Base-by-base conservation (phyloP, 225 moss, liverwort and hornwort genomes). In the Sphagnum tenellum region DNA sequence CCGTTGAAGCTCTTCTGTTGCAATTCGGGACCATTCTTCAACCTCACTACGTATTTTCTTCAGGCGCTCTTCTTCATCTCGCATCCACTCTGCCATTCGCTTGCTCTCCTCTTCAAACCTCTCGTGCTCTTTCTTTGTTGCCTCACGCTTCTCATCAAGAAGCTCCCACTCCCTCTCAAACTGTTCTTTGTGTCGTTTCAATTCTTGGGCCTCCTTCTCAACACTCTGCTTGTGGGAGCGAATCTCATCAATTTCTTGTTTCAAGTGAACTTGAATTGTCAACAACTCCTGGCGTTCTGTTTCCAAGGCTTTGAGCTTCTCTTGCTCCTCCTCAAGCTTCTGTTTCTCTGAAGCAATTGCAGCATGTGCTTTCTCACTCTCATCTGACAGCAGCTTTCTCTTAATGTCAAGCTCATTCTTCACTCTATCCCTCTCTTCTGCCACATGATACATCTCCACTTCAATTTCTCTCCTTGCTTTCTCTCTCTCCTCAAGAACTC, bases 111-210 rank as follows among this genome's bases (percentile, higher is more conserved):
- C 90, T 51, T 89, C 78, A 66, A 85, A 88, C 72, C 70, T 90
- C 71, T 90, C 87, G 5, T 81, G 80, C 59, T 98, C 93, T 73
- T 73, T 93, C 79, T 75, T 86, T 13, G 90, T 80, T 46, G 85
- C 93, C 59, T 98, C 89, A 48, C 83, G 85, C 79, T 89, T 98
- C 68, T 90, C 93, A 62, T 98, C 98, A 54, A 98, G 72, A 8
- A 98, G 81, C 68, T 98, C 98, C 98, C 98, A 98, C 67, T 98
- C 90, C 10, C 82, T 75, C 72, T 98, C 98, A 67, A 98, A 98
- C 45, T 86, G 76, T 52, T 93, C 87, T 52, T 98, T 98, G 63
- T 98, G 93, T 12, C 69, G 79, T 69, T 89, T 98, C 67, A 98
- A 69, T 70, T 90, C 93, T 64, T 88, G 75, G 46, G 93, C 80